A percentile compares a stretch with the other conserved stretches of the same genome.
phyloP scores from a whole-genome alignment of 768 basidiomycete species.

The Tephrocybe rancida region DNA sequence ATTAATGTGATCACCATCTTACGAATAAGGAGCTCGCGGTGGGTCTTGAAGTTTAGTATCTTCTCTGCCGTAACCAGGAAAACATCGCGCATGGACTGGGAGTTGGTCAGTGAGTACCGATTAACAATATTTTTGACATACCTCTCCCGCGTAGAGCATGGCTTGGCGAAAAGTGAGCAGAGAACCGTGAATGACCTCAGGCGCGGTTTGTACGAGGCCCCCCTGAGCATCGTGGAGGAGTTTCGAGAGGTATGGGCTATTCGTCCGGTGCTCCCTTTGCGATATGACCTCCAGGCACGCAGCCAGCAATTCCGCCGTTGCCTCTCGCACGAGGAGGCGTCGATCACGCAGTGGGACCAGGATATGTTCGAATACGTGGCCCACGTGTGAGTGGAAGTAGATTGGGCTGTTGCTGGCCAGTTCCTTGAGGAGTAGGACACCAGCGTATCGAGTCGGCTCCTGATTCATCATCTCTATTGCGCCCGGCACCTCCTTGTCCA shows the following conservation, averaged over 20 bases:
- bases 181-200: constrained; percentile 92
- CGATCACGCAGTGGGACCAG: constrained; percentile 87
- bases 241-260: constrained; percentile 67
- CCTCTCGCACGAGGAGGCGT: constrained; percentile 87
- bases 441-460: constrained; percentile 87
- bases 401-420: constrained; percentile 85
- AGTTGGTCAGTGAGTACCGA: neutral
- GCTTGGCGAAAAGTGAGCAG: constrained; percentile 89
- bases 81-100: constrained; percentile 82
- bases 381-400: constrained; percentile 86
- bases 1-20: constrained; percentile 95
- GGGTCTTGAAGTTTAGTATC: constrained; percentile 83
- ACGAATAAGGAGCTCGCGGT: constrained; percentile 86
- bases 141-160: constrained; percentile 91
- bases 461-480: constrained; percentile 80
- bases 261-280: constrained; percentile 64
- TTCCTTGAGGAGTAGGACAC: constrained; percentile 92
- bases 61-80: constrained; percentile 88
- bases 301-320: constrained; percentile 88
- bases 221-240: constrained; percentile 85
- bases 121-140: constrained; percentile 36
- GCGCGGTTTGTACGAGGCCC: constrained; percentile 74
- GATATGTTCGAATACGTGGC: constrained; percentile 88
- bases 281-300: constrained; percentile 89
- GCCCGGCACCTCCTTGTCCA: constrained; percentile 85